These are phyloP conservation scores for Mrakia hoshinonis DNA, from an alignment of 768 basidiomycete species.

Conservation along the genomic window DNA sequence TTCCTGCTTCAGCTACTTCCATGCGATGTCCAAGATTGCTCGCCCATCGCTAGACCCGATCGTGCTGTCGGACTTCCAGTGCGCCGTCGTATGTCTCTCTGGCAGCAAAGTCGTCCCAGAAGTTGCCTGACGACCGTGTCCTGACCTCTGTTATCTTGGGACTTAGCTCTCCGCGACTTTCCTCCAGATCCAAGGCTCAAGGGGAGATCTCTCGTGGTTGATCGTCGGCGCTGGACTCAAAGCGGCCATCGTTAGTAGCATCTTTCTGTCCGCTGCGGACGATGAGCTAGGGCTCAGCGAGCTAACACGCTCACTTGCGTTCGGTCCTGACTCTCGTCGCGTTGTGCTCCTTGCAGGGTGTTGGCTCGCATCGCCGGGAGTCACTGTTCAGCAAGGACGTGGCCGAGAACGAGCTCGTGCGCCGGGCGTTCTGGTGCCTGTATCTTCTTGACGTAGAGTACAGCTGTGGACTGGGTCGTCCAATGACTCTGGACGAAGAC, in stretches of 20 bases:
- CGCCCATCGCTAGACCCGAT: conserved; percentile 9
- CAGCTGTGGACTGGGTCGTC: conserved; percentile 15
- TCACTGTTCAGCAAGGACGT: conserved; percentile 1
- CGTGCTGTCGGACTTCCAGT: conserved; percentile 25
- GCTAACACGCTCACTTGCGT: not conserved
- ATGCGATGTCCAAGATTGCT: conserved; percentile 9
- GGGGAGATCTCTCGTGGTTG: not conserved
- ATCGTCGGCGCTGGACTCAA: conserved; percentile 17
- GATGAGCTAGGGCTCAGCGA: no score
- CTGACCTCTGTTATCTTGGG: not conserved
- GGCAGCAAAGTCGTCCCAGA: no score
- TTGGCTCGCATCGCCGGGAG: conserved; percentile 14
- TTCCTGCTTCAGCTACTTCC: not conserved
- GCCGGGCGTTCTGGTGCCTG: conserved; percentile 20
- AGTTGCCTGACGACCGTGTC: no score
- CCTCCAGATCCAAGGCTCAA: not conserved
- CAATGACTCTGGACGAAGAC: conserved; percentile 2
- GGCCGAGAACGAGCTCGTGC: conserved; percentile 20
- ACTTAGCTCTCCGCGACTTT: not conserved
- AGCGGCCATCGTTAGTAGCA: not conserved
- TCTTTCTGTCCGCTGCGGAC: no score
- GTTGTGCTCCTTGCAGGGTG: conserved; percentile 4
- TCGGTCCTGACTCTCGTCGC: no score
- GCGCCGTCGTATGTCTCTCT: conserved; percentile 20
- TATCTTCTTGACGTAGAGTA: conserved; percentile 1